These are phyloP conservation scores for Diplotaxis tenuifolia DNA, from an alignment of 345 rosid genomes.

Conservation along the genomic window DNA sequence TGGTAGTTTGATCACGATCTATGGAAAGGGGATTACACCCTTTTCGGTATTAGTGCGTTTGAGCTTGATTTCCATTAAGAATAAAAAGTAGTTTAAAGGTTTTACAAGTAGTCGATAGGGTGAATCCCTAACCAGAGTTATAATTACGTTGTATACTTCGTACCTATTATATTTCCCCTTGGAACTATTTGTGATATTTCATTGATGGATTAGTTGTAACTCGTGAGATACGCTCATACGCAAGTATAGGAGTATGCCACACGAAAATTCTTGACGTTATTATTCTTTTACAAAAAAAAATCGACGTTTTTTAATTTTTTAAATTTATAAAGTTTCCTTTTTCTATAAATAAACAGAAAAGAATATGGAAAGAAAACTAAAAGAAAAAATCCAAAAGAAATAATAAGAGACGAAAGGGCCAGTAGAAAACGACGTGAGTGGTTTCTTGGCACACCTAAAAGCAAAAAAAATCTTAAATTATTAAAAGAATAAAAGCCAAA, in stretches of 20 bases:
- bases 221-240: conserved; percentile 14
- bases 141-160: not conserved
- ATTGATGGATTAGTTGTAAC: conserved; percentile 19
- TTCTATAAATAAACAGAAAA: not conserved
- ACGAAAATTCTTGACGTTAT: not conserved
- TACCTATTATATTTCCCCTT: not conserved
- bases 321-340: conserved; percentile 1
- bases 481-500: conserved; percentile 10
- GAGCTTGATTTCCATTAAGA: not conserved
- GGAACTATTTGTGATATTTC: not conserved
- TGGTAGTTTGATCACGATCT: not conserved
- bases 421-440: conserved; percentile 42
- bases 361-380: conserved; percentile 27
- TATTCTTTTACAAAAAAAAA: no score
- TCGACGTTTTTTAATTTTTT: no score
- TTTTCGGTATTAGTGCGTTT: not conserved
- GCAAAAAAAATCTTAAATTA: conserved; percentile 8
- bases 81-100: no score
- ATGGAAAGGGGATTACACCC: not conserved
- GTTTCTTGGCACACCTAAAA: conserved; percentile 34
- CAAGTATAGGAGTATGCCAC: conserved; percentile 17
- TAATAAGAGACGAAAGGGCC: conserved; percentile 25
- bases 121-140: no score
- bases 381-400: conserved; percentile 31
- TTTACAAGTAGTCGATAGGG: no score